These are phyloP conservation scores for Penicillium macrosclerotiorum DNA, from an alignment of 495 filamentous ascomycete species.

Conservation along the genomic window DNA sequence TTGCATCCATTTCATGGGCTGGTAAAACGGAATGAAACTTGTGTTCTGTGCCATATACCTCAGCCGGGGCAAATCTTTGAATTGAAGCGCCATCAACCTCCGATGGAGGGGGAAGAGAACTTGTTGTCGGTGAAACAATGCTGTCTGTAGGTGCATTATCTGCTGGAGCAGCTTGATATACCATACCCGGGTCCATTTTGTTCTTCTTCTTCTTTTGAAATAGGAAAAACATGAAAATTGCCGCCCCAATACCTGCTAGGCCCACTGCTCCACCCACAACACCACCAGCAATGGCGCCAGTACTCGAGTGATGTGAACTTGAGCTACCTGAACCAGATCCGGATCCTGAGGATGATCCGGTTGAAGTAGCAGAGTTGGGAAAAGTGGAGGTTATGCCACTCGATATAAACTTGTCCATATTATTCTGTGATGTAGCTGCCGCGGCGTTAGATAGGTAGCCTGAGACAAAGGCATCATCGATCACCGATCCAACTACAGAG, in stretches of 20 bases:
- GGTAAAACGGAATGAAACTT: constrained; percentile 2
- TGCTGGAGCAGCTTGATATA: background rate
- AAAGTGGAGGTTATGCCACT: background rate
- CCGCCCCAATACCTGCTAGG: constrained; percentile 8
- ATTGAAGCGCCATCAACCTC: constrained; percentile 8
- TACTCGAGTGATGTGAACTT: background rate
- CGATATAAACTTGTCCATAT: no score
- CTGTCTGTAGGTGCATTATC: no score
- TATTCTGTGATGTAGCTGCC: background rate
- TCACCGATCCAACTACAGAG: background rate
- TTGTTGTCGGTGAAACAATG: background rate
- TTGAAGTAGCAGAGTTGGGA: background rate
- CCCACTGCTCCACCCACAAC: constrained; percentile 17
- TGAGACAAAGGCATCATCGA: background rate
- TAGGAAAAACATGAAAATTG: constrained; percentile 7
- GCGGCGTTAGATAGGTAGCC: background rate
- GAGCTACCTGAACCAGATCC: no score
- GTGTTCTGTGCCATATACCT: constrained; percentile 1
- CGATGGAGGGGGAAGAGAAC: background rate
- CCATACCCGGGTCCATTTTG: background rate
- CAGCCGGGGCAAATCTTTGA: constrained; percentile 6
- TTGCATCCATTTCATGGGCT: constrained; percentile 9
- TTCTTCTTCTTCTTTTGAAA: constrained; percentile 9
- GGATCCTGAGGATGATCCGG: background rate
- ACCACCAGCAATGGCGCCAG: constrained; percentile 13